Conservation (phyloP, 2,329 filamentous ascomycete genomes). For the Nigrospora oryzae region DNA sequence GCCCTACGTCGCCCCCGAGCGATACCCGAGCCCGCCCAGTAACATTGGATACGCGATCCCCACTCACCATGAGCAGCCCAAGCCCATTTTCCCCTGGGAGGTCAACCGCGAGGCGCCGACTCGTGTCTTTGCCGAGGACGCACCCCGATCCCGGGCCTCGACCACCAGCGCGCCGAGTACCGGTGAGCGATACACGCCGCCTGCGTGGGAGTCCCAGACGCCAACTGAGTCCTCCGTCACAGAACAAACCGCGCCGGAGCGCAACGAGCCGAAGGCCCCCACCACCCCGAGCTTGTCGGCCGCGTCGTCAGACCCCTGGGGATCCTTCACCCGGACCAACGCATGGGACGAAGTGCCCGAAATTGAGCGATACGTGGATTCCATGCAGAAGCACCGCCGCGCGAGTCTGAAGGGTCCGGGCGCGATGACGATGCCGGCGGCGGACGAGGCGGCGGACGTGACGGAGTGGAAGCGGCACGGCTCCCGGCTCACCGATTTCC, state of each 20-base stretch:
- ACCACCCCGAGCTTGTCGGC: constrained; percentile 37
- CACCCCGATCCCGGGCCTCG: constrained; percentile 9
- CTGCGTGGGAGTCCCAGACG: constrained; percentile 9
- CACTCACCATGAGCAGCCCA: constrained; percentile 49
- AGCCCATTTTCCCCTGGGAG: constrained; percentile 90
- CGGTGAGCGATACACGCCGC: constrained; percentile 8
- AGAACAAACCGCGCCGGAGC: constrained; percentile 25
- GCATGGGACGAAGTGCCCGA: constrained; percentile 90
- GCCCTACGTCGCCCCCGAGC: constrained; percentile 67
- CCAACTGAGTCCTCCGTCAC: constrained; percentile 24
- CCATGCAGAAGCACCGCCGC: constrained; percentile 54
- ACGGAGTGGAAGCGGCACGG: constrained; percentile 24
- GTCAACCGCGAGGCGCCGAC: constrained; percentile 50
- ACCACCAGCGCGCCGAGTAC: constrained; percentile 4
- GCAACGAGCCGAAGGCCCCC: constrained; percentile 36
- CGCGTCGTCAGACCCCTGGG: constrained; percentile 55
- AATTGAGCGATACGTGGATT: constrained; percentile 80
- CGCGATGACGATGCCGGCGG: constrained; percentile 12
- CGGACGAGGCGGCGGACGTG: constrained; percentile 23
- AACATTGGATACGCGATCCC: constrained; percentile 87
- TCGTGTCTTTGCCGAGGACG: constrained; percentile 57
- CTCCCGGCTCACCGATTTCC: constrained; percentile 79
- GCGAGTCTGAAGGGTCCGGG: constrained; percentile 21
- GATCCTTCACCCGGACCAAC: constrained; percentile 66
- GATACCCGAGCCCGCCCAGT: constrained; percentile 75